Evolutionary conservation across 1,284 basidiomycete genomes (phyloP).

Genomic region (Schizopora paradoxa): DNA sequence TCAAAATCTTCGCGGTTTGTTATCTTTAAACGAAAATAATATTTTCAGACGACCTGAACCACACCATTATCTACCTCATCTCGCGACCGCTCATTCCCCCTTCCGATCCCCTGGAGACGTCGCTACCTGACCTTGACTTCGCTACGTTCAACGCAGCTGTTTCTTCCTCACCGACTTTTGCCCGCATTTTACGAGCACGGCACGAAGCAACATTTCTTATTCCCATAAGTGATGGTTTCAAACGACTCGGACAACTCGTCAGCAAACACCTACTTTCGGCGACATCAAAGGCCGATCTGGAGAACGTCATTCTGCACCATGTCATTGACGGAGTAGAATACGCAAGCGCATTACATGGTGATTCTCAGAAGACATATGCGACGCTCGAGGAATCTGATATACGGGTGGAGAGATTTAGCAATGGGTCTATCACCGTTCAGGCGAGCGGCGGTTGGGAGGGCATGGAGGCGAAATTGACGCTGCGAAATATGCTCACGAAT

Average conservation of each 20-base stretch:
- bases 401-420: constrained; percentile 46
- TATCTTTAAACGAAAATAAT: constrained; percentile 17
- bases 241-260: constrained; percentile 76
- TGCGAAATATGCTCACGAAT: constrained; percentile 69
- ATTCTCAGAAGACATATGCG: constrained; percentile 61
- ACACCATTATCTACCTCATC: constrained; percentile 86
- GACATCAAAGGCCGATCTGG: constrained; percentile 72
- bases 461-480: constrained; percentile 52
- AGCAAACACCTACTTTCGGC: constrained; percentile 82
- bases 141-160: constrained; percentile 89
- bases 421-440: constrained; percentile 47
- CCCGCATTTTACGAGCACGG: constrained; percentile 58
- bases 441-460: constrained; percentile 74
- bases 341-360: constrained; percentile 51
- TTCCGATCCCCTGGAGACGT: constrained; percentile 74
- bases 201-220: constrained; percentile 82
- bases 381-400: constrained; percentile 74
- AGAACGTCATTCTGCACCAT: constrained; percentile 83
- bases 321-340: constrained; percentile 78
- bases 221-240: constrained; percentile 86
- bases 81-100: constrained; percentile 82
- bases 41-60: constrained; percentile 60
- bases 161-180: constrained; percentile 76
- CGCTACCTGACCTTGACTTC: constrained; percentile 76
- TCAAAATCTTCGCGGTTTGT: constrained; percentile 2